A percentile compares a stretch with the other conserved stretches of the same genome.
Conservation (phyloP, 441 rosid genomes). For the Mallotus japonicus region DNA sequence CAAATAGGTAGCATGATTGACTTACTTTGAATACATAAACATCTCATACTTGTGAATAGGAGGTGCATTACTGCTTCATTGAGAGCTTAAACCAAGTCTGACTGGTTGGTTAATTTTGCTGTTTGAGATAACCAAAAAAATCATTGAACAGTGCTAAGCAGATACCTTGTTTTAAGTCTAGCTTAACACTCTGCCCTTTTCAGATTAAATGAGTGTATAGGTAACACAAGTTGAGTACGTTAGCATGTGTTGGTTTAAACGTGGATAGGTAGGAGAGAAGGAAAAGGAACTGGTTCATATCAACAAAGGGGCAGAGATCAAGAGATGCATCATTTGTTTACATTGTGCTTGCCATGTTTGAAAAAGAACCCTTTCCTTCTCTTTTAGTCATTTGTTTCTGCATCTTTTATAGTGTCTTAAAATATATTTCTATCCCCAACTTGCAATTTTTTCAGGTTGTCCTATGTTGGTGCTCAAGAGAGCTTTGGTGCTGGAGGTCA, state of each 20-base stretch:
- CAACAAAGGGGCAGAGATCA: neutral
- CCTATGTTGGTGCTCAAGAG: conserved; percentile 19
- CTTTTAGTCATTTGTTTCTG: neutral
- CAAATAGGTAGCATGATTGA: neutral
- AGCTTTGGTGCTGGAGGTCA: conserved; percentile 31
- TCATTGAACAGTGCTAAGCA: neutral
- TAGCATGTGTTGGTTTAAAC: neutral
- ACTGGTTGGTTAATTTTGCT: neutral
- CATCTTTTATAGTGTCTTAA: neutral
- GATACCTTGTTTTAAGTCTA: neutral
- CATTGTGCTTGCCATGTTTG: neutral
- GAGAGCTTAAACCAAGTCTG: neutral
- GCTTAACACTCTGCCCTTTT: neutral
- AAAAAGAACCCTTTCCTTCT: neutral
- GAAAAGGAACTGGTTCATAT: too few relatives aligned
- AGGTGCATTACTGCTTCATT: neutral
- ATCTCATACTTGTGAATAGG: neutral
- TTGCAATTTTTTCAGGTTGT: conserved; percentile 5
- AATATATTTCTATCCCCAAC: neutral
- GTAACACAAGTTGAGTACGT: neutral
- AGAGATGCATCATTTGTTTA: neutral
- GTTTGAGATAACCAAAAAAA: neutral
- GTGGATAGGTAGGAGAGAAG: too few relatives aligned
- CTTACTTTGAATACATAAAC: neutral
- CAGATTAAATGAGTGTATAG: neutral